phyloP scores from a whole-genome alignment of 306 rosid genomes.

The Luffa aegyptiaca region DNA sequence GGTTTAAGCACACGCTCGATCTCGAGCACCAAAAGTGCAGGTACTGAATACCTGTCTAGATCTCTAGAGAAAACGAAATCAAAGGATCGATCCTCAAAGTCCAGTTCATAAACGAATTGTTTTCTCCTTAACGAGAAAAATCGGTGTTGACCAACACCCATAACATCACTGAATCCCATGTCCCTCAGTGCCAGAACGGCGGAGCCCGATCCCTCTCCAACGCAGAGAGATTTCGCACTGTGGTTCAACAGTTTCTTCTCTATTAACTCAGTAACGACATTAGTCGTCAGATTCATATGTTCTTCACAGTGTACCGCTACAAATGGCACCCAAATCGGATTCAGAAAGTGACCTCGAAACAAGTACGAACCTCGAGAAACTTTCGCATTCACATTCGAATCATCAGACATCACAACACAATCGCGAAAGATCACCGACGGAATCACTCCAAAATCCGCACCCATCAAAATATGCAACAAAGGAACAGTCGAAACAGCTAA shows the following conservation, averaged over 20 bases:
- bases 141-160: conserved; percentile 25
- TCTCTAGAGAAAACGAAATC: conserved; percentile 69
- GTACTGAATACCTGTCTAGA: conserved; percentile 48
- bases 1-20: conserved; percentile 83
- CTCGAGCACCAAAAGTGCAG: conserved; percentile 65
- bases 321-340: conserved; percentile 46
- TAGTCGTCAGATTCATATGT: conserved; percentile 32
- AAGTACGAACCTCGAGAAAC: conserved; percentile 27
- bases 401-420: conserved; percentile 23
- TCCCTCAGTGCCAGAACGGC: conserved; percentile 36
- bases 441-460: conserved; percentile 31
- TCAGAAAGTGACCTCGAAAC: conserved; percentile 40
- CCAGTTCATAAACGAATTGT: conserved; percentile 26
- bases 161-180: conserved; percentile 47
- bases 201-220: conserved; percentile 48
- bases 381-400: background rate
- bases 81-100: conserved; percentile 40
- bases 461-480: conserved; percentile 37
- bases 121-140: conserved; percentile 39
- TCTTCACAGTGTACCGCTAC: conserved; percentile 32
- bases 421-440: conserved; percentile 25
- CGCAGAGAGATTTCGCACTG: conserved; percentile 41
- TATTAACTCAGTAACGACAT: conserved; percentile 35
- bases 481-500: conserved; percentile 45
- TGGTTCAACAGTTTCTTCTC: conserved; percentile 28